Percentiles rank a stretch among this genome's conserved stretches.
Conservation (phyloP, 495 filamentous ascomycete species). For the Sordaria brevicollis region DNA sequence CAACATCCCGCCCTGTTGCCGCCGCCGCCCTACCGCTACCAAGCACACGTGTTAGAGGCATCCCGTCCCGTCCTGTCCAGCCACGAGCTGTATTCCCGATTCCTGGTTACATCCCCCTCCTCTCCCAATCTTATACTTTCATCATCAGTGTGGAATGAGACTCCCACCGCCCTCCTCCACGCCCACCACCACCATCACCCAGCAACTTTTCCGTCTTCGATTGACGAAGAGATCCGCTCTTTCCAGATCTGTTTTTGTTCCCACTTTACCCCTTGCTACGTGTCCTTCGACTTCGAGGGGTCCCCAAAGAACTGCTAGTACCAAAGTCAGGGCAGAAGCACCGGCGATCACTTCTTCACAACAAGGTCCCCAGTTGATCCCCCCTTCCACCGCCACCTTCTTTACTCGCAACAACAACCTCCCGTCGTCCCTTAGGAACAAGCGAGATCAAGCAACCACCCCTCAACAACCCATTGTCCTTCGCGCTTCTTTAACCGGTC, state of each 20-base stretch:
- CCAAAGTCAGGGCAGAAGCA: neutral
- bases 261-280: slow-evolving; percentile 1
- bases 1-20: neutral
- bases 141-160: neutral
- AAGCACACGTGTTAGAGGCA: neutral
- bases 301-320: neutral
- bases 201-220: slow-evolving; percentile 2
- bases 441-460: neutral
- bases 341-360: neutral
- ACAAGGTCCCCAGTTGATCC: neutral
- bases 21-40: neutral
- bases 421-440: no score
- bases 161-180: slow-evolving; percentile 1
- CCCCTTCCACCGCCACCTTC: neutral
- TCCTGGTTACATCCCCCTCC: slow-evolving; percentile 5
- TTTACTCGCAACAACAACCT: neutral
- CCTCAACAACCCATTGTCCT: neutral
- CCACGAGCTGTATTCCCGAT: neutral
- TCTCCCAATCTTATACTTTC: neutral
- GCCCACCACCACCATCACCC: no score
- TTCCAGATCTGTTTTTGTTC: neutral
- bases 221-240: slow-evolving; percentile 2
- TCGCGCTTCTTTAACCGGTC: neutral
- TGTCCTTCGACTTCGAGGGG: neutral
- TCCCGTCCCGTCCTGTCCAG: neutral